Evolutionary conservation across 179 eudicot genomes (phyloP).

Genomic region (Amaranthus tricolor): DNA sequence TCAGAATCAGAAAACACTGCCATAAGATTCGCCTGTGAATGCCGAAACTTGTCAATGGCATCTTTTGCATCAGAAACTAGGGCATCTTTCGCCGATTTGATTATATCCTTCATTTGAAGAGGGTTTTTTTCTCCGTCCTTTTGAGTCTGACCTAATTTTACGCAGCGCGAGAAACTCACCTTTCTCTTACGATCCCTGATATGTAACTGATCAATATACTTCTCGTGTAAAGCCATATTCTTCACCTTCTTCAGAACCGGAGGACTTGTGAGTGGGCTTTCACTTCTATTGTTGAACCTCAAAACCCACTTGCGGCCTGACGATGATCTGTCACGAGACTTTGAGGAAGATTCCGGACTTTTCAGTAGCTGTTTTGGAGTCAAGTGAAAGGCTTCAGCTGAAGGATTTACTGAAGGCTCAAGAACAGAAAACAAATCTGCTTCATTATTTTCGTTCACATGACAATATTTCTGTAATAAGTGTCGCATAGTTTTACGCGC

Average conservation of each 20-base stretch:
- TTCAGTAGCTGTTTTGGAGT: constrained; percentile 37
- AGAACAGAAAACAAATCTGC: constrained; percentile 69
- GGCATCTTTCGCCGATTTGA: constrained; percentile 64
- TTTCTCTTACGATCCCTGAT: constrained; percentile 76
- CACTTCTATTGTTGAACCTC: constrained; percentile 36
- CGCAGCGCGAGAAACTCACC: constrained; percentile 32
- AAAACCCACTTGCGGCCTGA: constrained; percentile 45
- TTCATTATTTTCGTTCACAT: constrained; percentile 40
- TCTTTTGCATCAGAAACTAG: constrained; percentile 65
- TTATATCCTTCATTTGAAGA: constrained; percentile 34
- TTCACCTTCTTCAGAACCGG: constrained; percentile 79
- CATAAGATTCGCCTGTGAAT: constrained; percentile 37
- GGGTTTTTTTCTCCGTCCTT: constrained; percentile 27
- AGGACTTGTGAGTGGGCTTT: constrained; percentile 59
- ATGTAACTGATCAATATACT: constrained; percentile 78
- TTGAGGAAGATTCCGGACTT: constrained; percentile 32
- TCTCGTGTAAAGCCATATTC: constrained; percentile 79
- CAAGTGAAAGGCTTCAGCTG: constrained; percentile 27
- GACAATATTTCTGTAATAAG: constrained; percentile 53
- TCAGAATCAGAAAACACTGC: constrained; percentile 39
- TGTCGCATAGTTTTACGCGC: constrained; percentile 67
- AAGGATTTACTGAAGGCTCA: constrained; percentile 48
- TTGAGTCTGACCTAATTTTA: constrained; percentile 27
- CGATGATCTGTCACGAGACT: constrained; percentile 35
- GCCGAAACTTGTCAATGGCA: constrained; percentile 51